phyloP scores from a whole-genome alignment of 2,329 filamentous ascomycete species.

The Penicillium sumatraense region DNA sequence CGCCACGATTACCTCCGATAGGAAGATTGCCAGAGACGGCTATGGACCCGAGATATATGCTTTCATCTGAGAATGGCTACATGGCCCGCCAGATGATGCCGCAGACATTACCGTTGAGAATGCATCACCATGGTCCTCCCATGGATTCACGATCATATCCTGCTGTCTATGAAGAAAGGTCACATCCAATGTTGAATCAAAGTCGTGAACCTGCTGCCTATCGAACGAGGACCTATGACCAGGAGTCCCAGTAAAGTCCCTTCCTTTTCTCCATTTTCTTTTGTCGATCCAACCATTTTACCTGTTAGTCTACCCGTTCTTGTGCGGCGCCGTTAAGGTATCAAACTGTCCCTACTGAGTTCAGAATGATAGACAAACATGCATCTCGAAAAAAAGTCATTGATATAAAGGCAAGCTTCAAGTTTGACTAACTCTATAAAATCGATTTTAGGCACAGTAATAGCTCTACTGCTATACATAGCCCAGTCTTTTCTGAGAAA shows the following conservation, averaged over 20 bases:
- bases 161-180: conserved; percentile 26
- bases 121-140: conserved; percentile 14
- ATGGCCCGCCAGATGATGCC: conserved; percentile 23
- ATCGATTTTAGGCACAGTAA: conserved; percentile 29
- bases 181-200: conserved; percentile 21
- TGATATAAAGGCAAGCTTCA: no score
- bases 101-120: conserved; percentile 21
- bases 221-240: conserved; percentile 30
- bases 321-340: conserved; percentile 9
- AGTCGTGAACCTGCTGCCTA: conserved; percentile 30
- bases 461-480: conserved; percentile 32
- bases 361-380: neutral
- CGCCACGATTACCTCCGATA: conserved; percentile 20
- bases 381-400: neutral
- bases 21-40: conserved; percentile 19
- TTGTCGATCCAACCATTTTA: conserved; percentile 18
- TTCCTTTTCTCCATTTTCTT: conserved; percentile 19
- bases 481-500: conserved; percentile 35
- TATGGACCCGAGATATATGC: conserved; percentile 28
- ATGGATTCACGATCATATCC: conserved; percentile 21
- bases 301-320: conserved; percentile 22
- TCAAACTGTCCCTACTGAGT: neutral
- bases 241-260: conserved; percentile 41
- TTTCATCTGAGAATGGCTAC: conserved; percentile 24
- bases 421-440: conserved; percentile 27